Conservation (phyloP, 345 rosid genomes). For the Boechera divaricarpa region DNA sequence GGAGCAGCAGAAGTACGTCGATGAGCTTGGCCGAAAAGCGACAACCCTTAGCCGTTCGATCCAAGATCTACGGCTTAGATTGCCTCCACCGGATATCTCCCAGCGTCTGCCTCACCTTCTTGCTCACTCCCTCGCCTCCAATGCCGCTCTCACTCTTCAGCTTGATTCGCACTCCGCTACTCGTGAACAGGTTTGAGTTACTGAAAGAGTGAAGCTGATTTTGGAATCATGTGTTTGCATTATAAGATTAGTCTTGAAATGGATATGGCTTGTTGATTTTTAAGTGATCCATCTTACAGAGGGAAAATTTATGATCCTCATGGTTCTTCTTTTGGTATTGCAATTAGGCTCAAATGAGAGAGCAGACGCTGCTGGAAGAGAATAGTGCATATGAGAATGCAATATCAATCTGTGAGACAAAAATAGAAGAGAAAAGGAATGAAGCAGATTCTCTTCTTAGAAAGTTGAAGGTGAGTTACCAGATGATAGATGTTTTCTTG, state of each 20-base stretch:
- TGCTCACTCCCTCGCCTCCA: slow-evolving; percentile 93
- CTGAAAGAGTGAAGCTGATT: neutral
- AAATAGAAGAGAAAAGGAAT: slow-evolving; percentile 66
- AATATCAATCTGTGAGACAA: slow-evolving; percentile 70
- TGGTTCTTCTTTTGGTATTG: slow-evolving; percentile 24
- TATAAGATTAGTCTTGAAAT: neutral
- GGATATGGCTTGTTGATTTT: neutral
- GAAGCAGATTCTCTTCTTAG: slow-evolving; percentile 52
- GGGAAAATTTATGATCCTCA: neutral
- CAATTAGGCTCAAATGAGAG: slow-evolving; percentile 74
- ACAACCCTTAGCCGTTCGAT: slow-evolving; percentile 75
- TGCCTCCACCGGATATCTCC: slow-evolving; percentile 87
- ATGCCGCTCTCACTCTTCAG: slow-evolving; percentile 89
- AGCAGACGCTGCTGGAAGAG: slow-evolving; percentile 73
- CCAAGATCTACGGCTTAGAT: slow-evolving; percentile 82
- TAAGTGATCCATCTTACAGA: slow-evolving; percentile 4
- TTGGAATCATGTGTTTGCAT: neutral
- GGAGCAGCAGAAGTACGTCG: slow-evolving; percentile 72
- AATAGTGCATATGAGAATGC: slow-evolving; percentile 82
- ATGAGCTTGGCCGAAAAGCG: slow-evolving; percentile 73
- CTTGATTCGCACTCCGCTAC: slow-evolving; percentile 93
- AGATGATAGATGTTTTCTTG: neutral
- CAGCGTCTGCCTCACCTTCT: slow-evolving; percentile 91
- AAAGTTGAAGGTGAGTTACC: slow-evolving; percentile 60
- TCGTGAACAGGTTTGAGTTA: slow-evolving; percentile 70